A percentile compares a stretch with the other conserved stretches of the same genome.
Conservation (phyloP, 192 early-diverging fungal genomes). For the Backusella parvicylindrica region DNA sequence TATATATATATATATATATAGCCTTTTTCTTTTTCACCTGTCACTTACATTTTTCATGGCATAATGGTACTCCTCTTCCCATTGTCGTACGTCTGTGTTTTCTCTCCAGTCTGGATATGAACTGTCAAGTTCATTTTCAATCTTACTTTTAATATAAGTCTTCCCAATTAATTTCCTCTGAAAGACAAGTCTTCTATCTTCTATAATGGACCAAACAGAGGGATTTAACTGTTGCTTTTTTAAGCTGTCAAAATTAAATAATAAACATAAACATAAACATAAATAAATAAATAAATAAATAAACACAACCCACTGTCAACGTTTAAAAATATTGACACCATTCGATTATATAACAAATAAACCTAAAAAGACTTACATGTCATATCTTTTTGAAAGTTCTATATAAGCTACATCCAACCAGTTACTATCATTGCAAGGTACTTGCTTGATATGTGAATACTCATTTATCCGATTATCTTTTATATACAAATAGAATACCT, state of each 20-base stretch:
- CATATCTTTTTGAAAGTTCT: slow-evolving; percentile 20
- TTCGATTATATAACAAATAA: background rate
- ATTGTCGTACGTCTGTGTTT: slow-evolving; percentile 12
- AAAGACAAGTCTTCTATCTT: slow-evolving; percentile 25
- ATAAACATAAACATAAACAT: too few relatives aligned
- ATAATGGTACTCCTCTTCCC: slow-evolving; percentile 30
- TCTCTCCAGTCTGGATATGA: slow-evolving; percentile 26
- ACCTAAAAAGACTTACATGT: slow-evolving; percentile 16
- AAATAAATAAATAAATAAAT: background rate
- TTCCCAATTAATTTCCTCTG: slow-evolving; percentile 20
- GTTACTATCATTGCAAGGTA: slow-evolving; percentile 41
- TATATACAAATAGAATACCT: slow-evolving; percentile 22
- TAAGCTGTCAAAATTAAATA: slow-evolving; percentile 15
- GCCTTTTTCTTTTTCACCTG: background rate
- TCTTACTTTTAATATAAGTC: slow-evolving; percentile 18
- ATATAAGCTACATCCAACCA: slow-evolving; percentile 52
- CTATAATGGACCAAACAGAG: slow-evolving; percentile 25
- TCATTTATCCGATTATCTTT: background rate
- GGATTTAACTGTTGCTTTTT: slow-evolving; percentile 12
- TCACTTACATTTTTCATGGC: slow-evolving; percentile 25
- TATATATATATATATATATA: background rate
- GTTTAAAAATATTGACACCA: background rate
- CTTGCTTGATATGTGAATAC: slow-evolving; percentile 17
- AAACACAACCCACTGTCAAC: background rate
- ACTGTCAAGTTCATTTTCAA: slow-evolving; percentile 29